phyloP scores from a whole-genome alignment of 2,329 filamentous ascomycete genomes.

The Fusarium sp. region DNA sequence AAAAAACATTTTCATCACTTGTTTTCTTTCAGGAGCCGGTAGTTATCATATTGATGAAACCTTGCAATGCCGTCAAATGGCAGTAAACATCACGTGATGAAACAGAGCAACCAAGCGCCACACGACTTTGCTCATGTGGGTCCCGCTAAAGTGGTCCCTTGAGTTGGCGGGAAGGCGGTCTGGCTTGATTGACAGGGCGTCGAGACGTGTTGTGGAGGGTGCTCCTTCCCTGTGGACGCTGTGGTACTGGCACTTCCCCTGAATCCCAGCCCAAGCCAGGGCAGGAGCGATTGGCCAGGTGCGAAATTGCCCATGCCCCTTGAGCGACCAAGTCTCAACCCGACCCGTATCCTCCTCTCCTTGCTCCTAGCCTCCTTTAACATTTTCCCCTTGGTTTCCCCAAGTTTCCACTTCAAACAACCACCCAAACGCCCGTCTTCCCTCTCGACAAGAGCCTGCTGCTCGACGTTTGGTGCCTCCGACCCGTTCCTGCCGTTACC shows the following conservation, averaged over 20 bases:
- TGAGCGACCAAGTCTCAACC: constrained; percentile 41
- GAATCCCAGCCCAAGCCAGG: constrained; percentile 38
- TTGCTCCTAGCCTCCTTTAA: constrained; percentile 46
- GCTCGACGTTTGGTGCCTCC: constrained; percentile 36
- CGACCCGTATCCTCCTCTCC: constrained; percentile 45
- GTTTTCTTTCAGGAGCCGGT: not conserved
- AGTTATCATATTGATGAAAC: not conserved
- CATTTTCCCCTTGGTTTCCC: constrained; percentile 48
- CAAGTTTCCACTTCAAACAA: constrained; percentile 45
- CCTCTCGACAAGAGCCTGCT: constrained; percentile 39
- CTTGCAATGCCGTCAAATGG: not conserved
- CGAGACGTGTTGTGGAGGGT: constrained; percentile 30
- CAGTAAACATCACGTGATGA: constrained; percentile 27
- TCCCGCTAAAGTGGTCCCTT: constrained; percentile 34
- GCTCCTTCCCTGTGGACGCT: constrained; percentile 14
- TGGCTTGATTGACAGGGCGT: constrained; percentile 43
- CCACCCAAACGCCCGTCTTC: constrained; percentile 38
- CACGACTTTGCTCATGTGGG: constrained; percentile 24
- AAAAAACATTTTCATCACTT: not conserved
- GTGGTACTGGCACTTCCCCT: constrained; percentile 42
- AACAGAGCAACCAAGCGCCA: constrained; percentile 28
- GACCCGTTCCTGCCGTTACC: constrained; percentile 34
- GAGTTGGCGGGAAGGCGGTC: constrained; percentile 41
- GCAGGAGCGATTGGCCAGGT: constrained; percentile 49
- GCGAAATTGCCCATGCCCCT: constrained; percentile 48